Evolutionary conservation across 179 eudicot genomes (phyloP).

Genomic region (Beta macrorhiza): DNA sequence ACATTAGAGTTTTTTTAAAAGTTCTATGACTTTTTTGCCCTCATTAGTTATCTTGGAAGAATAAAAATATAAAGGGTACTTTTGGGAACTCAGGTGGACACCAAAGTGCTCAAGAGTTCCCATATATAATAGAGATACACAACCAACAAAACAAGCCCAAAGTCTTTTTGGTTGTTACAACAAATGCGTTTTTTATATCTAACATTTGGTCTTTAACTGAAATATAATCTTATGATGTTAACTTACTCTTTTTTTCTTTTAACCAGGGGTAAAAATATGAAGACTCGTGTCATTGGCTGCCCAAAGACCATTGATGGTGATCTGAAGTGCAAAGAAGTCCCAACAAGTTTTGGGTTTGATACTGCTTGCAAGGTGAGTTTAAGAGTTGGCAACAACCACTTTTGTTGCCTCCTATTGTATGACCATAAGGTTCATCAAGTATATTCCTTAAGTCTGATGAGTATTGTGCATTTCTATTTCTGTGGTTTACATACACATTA

Average conservation of each 20-base stretch:
- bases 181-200: neutral
- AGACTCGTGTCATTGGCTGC: constrained; percentile 88
- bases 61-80: too few species aligned
- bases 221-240: neutral
- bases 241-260: neutral
- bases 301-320: constrained; percentile 99
- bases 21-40: too few species aligned
- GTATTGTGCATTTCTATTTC: neutral
- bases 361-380: constrained; percentile 97
- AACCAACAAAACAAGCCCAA: neutral
- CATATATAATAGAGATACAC: too few species aligned
- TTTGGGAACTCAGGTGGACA: too few species aligned
- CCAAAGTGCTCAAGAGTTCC: too few species aligned
- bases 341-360: constrained; percentile 96
- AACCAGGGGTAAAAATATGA: constrained; percentile 78
- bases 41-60: too few species aligned
- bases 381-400: constrained; percentile 2
- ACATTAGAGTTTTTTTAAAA: too few species aligned
- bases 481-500: neutral
- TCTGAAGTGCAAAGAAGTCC: constrained; percentile 93
- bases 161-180: neutral
- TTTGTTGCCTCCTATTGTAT: neutral
- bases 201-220: neutral
- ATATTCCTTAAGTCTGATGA: neutral
- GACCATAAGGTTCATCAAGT: neutral